Base-by-base conservation (phyloP, 169 alveolate genomes). In the Plasmodium ovale region DNA sequence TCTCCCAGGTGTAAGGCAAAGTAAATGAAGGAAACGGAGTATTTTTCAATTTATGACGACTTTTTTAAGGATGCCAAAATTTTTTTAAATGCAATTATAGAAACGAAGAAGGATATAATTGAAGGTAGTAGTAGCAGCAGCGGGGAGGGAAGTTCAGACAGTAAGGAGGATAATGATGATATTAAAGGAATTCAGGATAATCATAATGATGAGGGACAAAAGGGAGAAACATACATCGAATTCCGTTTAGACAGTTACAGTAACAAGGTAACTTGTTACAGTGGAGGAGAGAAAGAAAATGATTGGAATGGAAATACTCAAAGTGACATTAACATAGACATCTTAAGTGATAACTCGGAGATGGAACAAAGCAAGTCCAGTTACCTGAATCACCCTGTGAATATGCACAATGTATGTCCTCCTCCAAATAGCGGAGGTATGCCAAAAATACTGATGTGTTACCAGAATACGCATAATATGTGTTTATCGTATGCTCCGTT, bases 11-110 rank as follows among this genome's bases (percentile, higher is more conserved):
- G n/a, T n/a, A n/a, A n/a, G 9, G 19, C 19, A 9, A 21, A 16
- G 14, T 62, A 67, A 85, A 85, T 85, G 91, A 70, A 85, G 10
- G 54, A 60, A 19, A 12, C 33, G 0, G 64, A 42, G 9, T 85
- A 56, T 9, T 85, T 85, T 49, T 21, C 42, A 29, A 12, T 85
- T 4, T 85, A 85, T 49, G 87, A 67, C 31, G 74, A 85, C 6
- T 85, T 69, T 71, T 85, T 85, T 62, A 69, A 85, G 69, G 91
- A 85, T 69, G 91, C 91, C 5, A 68, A 85, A 21, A 49, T 19
- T 27, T 85, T 85, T 69, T 62, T 85, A 37, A 85, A 85, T 49
- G 59, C 87, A 35, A 51, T 42, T 29, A 42, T 54, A 23, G 91
- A 85, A 71, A 70, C 87, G 1, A 85, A 85, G 49, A 69, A 35